These are phyloP conservation scores for Hibiscus syriacus DNA, from an alignment of 345 rosid species.

Conservation along the genomic window DNA sequence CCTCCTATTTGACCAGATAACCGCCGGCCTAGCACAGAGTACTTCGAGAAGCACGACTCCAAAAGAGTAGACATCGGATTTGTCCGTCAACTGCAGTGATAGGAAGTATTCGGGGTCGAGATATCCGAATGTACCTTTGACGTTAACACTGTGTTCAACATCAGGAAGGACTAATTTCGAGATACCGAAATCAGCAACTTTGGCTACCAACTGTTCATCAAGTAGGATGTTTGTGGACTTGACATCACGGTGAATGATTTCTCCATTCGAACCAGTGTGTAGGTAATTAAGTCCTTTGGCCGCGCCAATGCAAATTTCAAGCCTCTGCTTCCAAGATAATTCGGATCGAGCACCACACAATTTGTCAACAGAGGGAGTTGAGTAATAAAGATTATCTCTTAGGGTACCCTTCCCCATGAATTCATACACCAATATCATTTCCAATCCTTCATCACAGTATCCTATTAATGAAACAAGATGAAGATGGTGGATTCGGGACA, in stretches of 20 bases:
- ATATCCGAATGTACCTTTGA: constrained; percentile 58
- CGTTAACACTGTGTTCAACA: constrained; percentile 26
- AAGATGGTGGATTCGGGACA: constrained; percentile 54
- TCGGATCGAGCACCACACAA: not conserved
- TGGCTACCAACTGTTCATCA: constrained; percentile 32
- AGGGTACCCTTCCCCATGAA: constrained; percentile 21
- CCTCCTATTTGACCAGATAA: constrained; percentile 21
- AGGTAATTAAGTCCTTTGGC: constrained; percentile 49
- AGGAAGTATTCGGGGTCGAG: constrained; percentile 49
- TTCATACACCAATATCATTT: constrained; percentile 55
- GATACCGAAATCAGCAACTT: constrained; percentile 59
- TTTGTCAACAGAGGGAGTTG: constrained; percentile 23
- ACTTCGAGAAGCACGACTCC: constrained; percentile 53
- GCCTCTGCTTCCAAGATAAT: constrained; percentile 42
- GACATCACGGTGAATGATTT: constrained; percentile 53
- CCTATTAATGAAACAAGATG: constrained; percentile 68
- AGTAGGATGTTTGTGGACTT: constrained; percentile 57
- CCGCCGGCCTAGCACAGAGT: constrained; percentile 45
- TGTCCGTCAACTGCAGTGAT: constrained; percentile 40
- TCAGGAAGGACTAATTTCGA: constrained; percentile 32
- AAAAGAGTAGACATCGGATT: constrained; percentile 55
- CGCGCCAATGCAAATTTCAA: constrained; percentile 58
- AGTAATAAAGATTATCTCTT: constrained; percentile 34
- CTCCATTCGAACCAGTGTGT: constrained; percentile 30
- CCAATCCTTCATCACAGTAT: constrained; percentile 45